Base-by-base conservation (phyloP, 768 basidiomycete species). In the Psilocybe sp. region DNA sequence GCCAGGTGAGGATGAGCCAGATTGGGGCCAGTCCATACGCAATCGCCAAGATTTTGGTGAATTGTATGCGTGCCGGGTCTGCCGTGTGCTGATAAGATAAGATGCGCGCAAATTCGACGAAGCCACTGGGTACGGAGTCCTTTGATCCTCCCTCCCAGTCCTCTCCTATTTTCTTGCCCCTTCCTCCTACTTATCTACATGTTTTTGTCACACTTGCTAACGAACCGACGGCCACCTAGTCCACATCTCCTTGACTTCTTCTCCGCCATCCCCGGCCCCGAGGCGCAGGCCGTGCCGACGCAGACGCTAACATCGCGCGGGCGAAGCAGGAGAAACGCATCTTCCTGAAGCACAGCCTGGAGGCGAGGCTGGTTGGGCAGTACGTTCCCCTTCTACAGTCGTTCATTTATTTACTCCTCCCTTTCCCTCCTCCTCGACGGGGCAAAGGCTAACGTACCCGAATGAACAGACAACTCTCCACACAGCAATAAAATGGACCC, bases 261-360 rank as follows among this genome's bases (percentile, higher is more conserved):
- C 76, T 77, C 73, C 37, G 58, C 78, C 31, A 92, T 96, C 53
- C 89, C 92, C 0, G n/a, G n/a, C n/a, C n/a, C n/a, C n/a, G 68
- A 84, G 61, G 87, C 87, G 55, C 80, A 84, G 44, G 70, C 79
- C 34, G 77, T 81, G 14, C 96, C 97, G 62, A 94, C 92, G 47
- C 73, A 79, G 8, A 92, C 93, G 15, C 80, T 95, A 95, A 93
- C 58, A 92, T 96, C 44, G 83, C 81, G 12, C 98, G 96, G 96
- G 93, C 95, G 0, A 87, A 87, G 59, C 68, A 72, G 2, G 92
- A 98, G 72, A 94, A 95, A 65, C 84, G 96, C 35, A 92, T 98
- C 60, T 99, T 99, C 73, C 71, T 98, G 54, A 92, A 96, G 63
- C 96, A 98, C 61, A 90, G 84, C 62, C 76, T 99, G 33, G 95